Evolutionary conservation across 306 rosid species (phyloP).

Genomic region (Glycine tomentella): DNA sequence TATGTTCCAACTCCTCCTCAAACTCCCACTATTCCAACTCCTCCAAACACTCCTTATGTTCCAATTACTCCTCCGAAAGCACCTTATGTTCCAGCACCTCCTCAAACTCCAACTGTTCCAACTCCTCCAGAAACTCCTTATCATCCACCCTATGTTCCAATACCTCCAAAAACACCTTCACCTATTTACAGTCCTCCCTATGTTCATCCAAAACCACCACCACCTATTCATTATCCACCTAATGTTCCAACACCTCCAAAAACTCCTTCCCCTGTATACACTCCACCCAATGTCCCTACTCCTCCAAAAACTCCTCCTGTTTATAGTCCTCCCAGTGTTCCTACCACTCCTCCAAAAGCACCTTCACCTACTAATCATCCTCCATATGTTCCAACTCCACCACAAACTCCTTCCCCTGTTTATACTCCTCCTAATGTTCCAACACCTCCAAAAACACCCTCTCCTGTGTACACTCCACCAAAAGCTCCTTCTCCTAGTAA

Average conservation of each 20-base stretch:
- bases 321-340: too few species aligned
- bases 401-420: slow-evolving; percentile 9
- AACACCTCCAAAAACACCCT: slow-evolving; percentile 27
- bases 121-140: background rate
- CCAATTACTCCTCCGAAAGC: background rate
- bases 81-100: too few species aligned
- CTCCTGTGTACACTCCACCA: background rate
- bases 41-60: background rate
- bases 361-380: slow-evolving; percentile 20
- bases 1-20: too few species aligned
- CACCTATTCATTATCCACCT: too few species aligned
- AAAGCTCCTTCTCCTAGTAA: slow-evolving; percentile 10
- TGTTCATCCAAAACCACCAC: too few species aligned
- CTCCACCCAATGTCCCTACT: too few species aligned
- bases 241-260: too few species aligned
- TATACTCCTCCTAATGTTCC: slow-evolving; percentile 28
- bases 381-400: background rate
- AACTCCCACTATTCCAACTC: too few species aligned
- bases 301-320: too few species aligned
- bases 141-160: slow-evolving; percentile 31
- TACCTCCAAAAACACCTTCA: slow-evolving; percentile 35
- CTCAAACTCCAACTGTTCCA: too few species aligned
- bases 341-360: slow-evolving; percentile 23
- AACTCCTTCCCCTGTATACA: too few species aligned
- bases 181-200: background rate